phyloP scores from a whole-genome alignment of 2,329 filamentous ascomycete species.

The Clarireedia hainanense region DNA sequence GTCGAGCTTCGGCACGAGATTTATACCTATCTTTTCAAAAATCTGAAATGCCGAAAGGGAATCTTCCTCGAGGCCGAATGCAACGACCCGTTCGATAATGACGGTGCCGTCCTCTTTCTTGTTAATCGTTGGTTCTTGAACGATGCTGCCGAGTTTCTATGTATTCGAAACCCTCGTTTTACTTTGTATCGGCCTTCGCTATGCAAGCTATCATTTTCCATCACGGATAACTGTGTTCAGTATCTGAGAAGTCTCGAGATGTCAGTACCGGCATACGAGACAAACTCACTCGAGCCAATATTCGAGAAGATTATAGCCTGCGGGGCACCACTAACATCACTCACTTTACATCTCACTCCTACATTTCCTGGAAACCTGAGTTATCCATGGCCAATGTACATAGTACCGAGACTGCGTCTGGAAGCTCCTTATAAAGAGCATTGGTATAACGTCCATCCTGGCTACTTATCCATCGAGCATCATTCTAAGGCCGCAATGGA shows the following conservation, averaged over 20 bases:
- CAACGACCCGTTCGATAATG: not conserved
- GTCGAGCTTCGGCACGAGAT: conserved; percentile 3
- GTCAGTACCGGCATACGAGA: conserved; percentile 3
- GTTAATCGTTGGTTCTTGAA: conserved; percentile 5
- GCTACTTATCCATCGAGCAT: conserved; percentile 1
- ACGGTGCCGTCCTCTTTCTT: conserved; percentile 1
- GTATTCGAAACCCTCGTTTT: conserved; percentile 6
- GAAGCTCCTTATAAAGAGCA: conserved; percentile 4
- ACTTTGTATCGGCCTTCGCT: conserved; percentile 5
- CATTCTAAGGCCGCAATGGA: conserved; percentile 7
- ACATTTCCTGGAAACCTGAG: conserved; percentile 5
- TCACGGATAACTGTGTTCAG: conserved; percentile 1
- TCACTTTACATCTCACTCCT: not conserved
- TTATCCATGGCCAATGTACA: conserved; percentile 6
- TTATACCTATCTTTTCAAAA: conserved; percentile 6
- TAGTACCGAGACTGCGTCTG: not conserved
- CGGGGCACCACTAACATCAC: conserved; percentile 1
- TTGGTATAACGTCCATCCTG: conserved; percentile 4
- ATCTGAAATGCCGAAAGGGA: conserved; percentile 6
- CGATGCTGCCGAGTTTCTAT: conserved; percentile 5
- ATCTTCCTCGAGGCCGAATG: conserved; percentile 6
- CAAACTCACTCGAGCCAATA: not conserved
- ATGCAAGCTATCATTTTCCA: conserved; percentile 1
- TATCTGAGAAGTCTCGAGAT: conserved; percentile 5
- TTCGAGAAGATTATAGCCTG: not conserved